A percentile compares a stretch with the other conserved stretches of the same genome.
phyloP scores from a whole-genome alignment of 805 yeast genomes.

The Candida krabiensis region DNA sequence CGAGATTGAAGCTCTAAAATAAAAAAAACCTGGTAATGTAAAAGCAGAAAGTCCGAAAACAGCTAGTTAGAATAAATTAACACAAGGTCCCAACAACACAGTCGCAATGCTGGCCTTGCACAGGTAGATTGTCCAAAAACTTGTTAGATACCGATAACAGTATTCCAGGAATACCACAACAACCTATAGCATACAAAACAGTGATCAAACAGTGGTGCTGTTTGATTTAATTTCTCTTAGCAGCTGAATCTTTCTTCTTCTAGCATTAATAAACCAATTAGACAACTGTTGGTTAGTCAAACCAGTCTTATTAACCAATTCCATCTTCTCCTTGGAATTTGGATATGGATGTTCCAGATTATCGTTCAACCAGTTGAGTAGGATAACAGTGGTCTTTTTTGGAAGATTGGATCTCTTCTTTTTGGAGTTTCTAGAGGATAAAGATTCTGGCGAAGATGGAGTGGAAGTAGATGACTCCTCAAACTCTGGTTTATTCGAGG shows the following conservation, averaged over 20 bases:
- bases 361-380: constrained; percentile 54
- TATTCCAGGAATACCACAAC: too few species aligned
- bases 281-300: constrained; percentile 58
- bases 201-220: constrained; percentile 21
- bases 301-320: constrained; percentile 54
- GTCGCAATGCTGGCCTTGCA: too few species aligned
- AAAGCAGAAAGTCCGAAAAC: too few species aligned
- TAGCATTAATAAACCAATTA: constrained; percentile 64
- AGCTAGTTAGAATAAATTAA: too few species aligned
- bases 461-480: constrained; percentile 18
- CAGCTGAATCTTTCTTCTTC: constrained; percentile 55
- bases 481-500: constrained; percentile 8
- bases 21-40: too few species aligned
- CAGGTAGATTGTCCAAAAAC: too few species aligned
- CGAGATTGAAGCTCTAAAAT: too few species aligned
- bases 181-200: too few species aligned
- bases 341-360: constrained; percentile 63
- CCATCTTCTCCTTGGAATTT: constrained; percentile 54
- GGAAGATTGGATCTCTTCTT: constrained; percentile 53
- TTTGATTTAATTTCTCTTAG: constrained; percentile 40
- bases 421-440: constrained; percentile 15
- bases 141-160: too few species aligned
- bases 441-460: constrained; percentile 18
- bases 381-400: constrained; percentile 55
- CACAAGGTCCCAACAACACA: too few species aligned